phyloP scores from a whole-genome alignment of 768 basidiomycete genomes.

The Nidularia pulvinata region DNA sequence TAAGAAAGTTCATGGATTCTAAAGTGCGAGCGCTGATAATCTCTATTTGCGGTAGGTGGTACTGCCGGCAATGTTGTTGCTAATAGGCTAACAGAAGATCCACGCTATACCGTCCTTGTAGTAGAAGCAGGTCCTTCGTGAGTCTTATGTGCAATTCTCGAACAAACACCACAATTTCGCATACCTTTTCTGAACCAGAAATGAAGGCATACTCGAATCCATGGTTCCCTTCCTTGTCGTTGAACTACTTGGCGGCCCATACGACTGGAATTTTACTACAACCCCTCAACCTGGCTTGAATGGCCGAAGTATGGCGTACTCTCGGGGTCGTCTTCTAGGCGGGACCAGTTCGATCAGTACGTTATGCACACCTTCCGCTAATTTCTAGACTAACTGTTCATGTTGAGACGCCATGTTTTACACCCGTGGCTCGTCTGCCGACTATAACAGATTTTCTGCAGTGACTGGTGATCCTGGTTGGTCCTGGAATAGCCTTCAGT shows the following conservation, averaged over 20 bases:
- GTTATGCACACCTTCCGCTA: constrained; percentile 3
- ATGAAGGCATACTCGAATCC: constrained; percentile 7
- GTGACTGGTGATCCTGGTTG: constrained; percentile 47
- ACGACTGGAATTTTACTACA: constrained; percentile 11
- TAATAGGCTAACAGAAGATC: no score
- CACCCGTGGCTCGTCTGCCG: constrained; percentile 29
- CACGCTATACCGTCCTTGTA: no score
- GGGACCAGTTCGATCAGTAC: constrained; percentile 13
- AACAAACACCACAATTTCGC: no score
- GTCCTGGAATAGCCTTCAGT: constrained; percentile 22
- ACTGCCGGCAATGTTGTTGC: no score
- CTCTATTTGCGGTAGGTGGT: no score
- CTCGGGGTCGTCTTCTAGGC: constrained; percentile 10
- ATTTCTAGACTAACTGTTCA: neutral
- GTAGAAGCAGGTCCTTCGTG: no score
- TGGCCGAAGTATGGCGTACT: constrained; percentile 3
- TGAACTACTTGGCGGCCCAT: neutral
- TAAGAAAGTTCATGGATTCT: no score
- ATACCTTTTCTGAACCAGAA: no score
- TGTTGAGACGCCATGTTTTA: constrained; percentile 19
- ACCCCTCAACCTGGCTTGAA: constrained; percentile 7
- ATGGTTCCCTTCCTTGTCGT: constrained; percentile 11
- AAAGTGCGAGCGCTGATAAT: no score
- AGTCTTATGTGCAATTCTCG: no score
- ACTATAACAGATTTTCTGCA: constrained; percentile 51